phyloP scores from a whole-genome alignment of 352 stramenopile genomes.

The Phytophthora pluvialis region DNA sequence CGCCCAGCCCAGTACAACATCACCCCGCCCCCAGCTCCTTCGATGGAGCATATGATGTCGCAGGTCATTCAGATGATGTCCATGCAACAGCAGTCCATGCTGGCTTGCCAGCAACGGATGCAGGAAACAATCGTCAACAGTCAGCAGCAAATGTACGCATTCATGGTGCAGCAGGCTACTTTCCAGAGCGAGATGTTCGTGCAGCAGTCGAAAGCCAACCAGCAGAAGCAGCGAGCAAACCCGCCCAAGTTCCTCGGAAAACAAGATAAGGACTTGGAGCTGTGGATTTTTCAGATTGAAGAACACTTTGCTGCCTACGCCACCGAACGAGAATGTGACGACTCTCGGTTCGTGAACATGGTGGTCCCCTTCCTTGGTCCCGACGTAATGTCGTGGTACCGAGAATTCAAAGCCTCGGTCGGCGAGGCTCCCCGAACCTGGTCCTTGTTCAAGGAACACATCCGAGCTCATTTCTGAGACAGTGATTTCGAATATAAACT shows the following conservation, averaged over 20 bases:
- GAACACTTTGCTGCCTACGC: constrained; percentile 13
- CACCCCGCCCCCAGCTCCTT: too few relatives aligned
- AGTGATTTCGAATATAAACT: constrained; percentile 18
- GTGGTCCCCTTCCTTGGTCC: constrained; percentile 11
- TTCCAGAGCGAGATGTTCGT: constrained; percentile 15
- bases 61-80: too few relatives aligned
- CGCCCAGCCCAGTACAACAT: too few relatives aligned
- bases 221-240: constrained; percentile 20
- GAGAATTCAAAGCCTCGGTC: constrained; percentile 14
- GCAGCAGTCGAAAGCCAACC: constrained; percentile 9
- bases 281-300: constrained; percentile 20
- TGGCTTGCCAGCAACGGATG: too few relatives aligned
- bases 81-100: too few relatives aligned
- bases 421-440: constrained; percentile 1
- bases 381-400: constrained; percentile 26
- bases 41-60: too few relatives aligned
- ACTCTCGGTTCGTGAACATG: constrained; percentile 16
- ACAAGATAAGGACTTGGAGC: constrained; percentile 17
- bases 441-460: constrained; percentile 19
- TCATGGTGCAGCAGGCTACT: constrained; percentile 18
- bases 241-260: constrained; percentile 14
- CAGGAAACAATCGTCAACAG: background rate
- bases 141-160: constrained; percentile 9
- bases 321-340: background rate
- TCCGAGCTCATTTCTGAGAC: constrained; percentile 14